Conservation (phyloP, 2,329 filamentous ascomycete species). For the Talaromyces albobiverticillius region DNA sequence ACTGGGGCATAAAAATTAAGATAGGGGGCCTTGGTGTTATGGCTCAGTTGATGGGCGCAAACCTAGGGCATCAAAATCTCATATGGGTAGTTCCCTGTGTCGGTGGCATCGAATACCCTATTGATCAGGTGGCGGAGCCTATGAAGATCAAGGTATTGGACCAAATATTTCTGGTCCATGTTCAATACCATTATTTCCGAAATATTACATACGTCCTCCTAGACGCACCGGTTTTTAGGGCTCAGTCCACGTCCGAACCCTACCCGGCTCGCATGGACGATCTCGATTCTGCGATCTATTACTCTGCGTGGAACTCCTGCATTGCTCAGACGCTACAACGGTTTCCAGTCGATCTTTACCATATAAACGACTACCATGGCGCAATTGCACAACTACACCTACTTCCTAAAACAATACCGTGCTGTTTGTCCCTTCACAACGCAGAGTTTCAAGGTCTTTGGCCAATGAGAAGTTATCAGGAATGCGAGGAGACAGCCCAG, state of each 20-base stretch:
- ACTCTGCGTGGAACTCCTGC: constrained; percentile 64
- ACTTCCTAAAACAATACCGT: constrained; percentile 56
- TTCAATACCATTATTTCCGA: constrained; percentile 57
- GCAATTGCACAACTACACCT: constrained; percentile 60
- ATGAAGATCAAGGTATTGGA: constrained; percentile 59
- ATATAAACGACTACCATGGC: constrained; percentile 62
- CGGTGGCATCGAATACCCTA: constrained; percentile 58
- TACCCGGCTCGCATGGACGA: constrained; percentile 65
- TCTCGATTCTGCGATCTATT: constrained; percentile 60
- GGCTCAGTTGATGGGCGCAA: constrained; percentile 62
- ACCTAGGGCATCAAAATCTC: constrained; percentile 57
- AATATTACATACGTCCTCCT: constrained; percentile 65
- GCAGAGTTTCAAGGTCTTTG: constrained; percentile 64
- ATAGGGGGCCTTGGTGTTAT: constrained; percentile 65
- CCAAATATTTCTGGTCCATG: constrained; percentile 54
- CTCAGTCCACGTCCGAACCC: constrained; percentile 57
- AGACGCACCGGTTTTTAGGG: constrained; percentile 60
- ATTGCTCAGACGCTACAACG: constrained; percentile 58
- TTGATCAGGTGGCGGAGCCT: constrained; percentile 53
- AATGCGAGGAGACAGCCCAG: constrained; percentile 56
- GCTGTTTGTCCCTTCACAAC: constrained; percentile 60
- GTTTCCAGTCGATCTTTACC: constrained; percentile 58
- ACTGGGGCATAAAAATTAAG: constrained; percentile 65
- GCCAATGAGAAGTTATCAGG: constrained; percentile 58
- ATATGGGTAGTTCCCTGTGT: constrained; percentile 59